A percentile compares a stretch with the other conserved stretches of the same genome.
Conservation (phyloP, 2,329 filamentous ascomycete genomes). For the Aspergillus candidus region DNA sequence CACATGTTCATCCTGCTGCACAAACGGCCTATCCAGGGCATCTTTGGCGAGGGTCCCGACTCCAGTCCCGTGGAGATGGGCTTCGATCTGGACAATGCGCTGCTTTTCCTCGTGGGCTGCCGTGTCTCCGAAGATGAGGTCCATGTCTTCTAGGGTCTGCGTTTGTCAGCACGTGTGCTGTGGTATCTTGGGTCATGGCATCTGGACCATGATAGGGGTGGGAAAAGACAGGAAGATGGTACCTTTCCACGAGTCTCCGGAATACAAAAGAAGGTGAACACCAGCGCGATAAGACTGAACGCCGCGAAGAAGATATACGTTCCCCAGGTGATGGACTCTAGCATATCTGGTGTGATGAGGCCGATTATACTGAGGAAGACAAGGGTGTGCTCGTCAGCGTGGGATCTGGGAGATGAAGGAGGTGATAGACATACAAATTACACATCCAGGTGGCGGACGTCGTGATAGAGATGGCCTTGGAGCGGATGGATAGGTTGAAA, state of each 20-base stretch:
- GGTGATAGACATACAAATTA: constrained; percentile 27
- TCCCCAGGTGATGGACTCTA: constrained; percentile 31
- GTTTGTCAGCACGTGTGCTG: background rate
- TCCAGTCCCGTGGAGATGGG: constrained; percentile 27
- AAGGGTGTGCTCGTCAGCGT: background rate
- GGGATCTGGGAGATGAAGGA: background rate
- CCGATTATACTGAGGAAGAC: constrained; percentile 27
- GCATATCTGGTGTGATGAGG: constrained; percentile 34
- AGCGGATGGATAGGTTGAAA: constrained; percentile 34
- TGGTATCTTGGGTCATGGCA: no score
- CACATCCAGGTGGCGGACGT: constrained; percentile 37
- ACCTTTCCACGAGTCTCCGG: constrained; percentile 34
- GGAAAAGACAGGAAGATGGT: background rate
- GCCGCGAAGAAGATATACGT: constrained; percentile 38
- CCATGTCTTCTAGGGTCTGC: constrained; percentile 52
- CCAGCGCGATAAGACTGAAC: constrained; percentile 31
- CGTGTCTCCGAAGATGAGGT: constrained; percentile 41
- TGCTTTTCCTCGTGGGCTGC: constrained; percentile 34
- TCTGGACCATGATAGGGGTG: no score
- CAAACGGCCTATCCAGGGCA: constrained; percentile 16
- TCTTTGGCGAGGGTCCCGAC: constrained; percentile 15
- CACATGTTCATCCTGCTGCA: constrained; percentile 18
- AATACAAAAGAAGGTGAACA: constrained; percentile 31
- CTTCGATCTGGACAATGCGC: constrained; percentile 35
- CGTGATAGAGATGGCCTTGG: constrained; percentile 35